Percentiles rank a stretch among this genome's conserved stretches.
These are phyloP conservation scores for Stevia rebaudiana DNA, from an alignment of 140 eudicot species.

Conservation along the genomic window DNA sequence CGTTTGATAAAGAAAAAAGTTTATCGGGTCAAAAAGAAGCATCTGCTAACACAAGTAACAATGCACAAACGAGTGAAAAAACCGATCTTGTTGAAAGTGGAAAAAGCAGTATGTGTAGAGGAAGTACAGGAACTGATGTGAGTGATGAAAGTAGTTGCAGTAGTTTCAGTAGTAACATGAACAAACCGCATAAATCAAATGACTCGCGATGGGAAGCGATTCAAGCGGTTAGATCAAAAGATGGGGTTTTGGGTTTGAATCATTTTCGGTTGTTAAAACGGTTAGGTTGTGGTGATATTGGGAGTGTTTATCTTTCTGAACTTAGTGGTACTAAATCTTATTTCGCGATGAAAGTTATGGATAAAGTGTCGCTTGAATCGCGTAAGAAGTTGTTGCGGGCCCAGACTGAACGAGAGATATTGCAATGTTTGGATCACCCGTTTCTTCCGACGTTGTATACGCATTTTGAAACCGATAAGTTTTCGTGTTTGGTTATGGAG, in stretches of 20 bases:
- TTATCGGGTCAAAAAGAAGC: constrained; percentile 32
- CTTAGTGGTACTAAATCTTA: constrained; percentile 67
- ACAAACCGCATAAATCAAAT: constrained; percentile 80
- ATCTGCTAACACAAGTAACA: constrained; percentile 53
- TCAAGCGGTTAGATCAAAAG: constrained; percentile 60
- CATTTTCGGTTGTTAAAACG: constrained; percentile 77
- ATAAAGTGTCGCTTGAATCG: constrained; percentile 67
- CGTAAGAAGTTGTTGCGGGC: constrained; percentile 87
- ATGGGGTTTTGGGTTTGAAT: constrained; percentile 68
- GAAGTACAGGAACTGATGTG: constrained; percentile 68
- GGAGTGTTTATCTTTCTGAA: constrained; percentile 85
- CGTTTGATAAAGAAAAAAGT: constrained; percentile 46
- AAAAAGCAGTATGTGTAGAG: constrained; percentile 69
- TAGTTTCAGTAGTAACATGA: constrained; percentile 68
- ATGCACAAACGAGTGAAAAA: constrained; percentile 52
- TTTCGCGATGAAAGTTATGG: constrained; percentile 97
- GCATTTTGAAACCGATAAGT: constrained; percentile 87
- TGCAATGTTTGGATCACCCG: constrained; percentile 85
- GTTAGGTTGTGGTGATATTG: constrained; percentile 92
- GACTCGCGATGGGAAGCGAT: constrained; percentile 95
- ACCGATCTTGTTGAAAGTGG: constrained; percentile 69
- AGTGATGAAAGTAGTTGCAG: constrained; percentile 88
- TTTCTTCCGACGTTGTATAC: constrained; percentile 75
- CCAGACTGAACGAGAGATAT: constrained; percentile 84
- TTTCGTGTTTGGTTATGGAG: constrained; percentile 91